phyloP scores from a whole-genome alignment of 345 rosid genomes.

The Melastoma malabathricum region DNA sequence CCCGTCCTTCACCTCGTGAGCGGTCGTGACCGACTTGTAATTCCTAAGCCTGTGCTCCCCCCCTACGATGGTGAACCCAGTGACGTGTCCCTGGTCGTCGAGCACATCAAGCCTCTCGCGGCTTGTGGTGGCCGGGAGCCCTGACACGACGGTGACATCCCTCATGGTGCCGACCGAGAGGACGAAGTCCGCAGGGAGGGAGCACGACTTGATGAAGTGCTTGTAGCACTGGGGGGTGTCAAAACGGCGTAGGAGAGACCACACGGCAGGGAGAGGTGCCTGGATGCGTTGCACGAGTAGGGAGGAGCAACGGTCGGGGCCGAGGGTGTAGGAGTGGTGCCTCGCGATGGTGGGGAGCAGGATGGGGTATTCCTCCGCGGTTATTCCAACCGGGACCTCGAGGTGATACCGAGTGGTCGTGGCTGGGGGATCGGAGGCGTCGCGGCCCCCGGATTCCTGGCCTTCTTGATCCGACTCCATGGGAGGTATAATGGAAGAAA shows the following conservation, averaged over 20 bases:
- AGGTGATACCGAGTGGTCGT: conserved; percentile 1
- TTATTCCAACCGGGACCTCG: conserved; percentile 4
- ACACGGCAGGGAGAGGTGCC: conserved; percentile 10
- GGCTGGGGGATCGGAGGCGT: background rate
- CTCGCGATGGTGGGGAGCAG: conserved; percentile 3
- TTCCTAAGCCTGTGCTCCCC: conserved; percentile 16
- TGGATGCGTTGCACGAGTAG: conserved; percentile 12
- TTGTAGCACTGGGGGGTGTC: conserved; percentile 20
- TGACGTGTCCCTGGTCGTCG: conserved; percentile 12
- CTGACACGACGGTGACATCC: conserved; percentile 13
- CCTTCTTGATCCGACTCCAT: too few relatives aligned
- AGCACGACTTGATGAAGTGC: conserved; percentile 19
- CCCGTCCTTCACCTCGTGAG: conserved; percentile 9
- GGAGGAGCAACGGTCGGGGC: conserved; percentile 12
- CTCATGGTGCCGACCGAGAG: conserved; percentile 10
- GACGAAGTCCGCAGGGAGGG: conserved; percentile 6
- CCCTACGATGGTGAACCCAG: conserved; percentile 17
- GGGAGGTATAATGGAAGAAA: too few relatives aligned
- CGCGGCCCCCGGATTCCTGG: background rate
- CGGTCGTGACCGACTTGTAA: conserved; percentile 15
- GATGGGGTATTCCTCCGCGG: conserved; percentile 5
- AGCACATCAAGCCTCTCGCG: conserved; percentile 14
- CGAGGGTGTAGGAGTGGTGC: conserved; percentile 11
- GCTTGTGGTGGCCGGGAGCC: conserved; percentile 14
- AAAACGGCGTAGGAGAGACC: conserved; percentile 17